A percentile compares a stretch with the other conserved stretches of the same genome.
Conservation (phyloP, 495 filamentous ascomycete genomes). For the Antarctomyces pellizariae region DNA sequence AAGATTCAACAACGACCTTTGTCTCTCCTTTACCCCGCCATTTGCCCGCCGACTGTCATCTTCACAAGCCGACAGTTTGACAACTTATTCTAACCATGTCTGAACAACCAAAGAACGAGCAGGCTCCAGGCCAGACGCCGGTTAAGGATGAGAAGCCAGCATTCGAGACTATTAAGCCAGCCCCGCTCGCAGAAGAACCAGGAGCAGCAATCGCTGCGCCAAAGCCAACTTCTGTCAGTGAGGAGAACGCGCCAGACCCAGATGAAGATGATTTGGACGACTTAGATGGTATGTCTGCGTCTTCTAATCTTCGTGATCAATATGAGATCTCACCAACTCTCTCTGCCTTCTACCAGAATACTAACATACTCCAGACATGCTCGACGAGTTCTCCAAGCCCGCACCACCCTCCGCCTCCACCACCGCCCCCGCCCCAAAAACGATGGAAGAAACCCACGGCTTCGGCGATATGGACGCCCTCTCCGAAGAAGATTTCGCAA, state of each 20-base stretch:
- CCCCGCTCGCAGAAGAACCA: background rate
- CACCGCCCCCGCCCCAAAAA: slow-evolving; percentile 6
- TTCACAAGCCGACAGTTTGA: too few species aligned
- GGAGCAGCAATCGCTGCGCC: background rate
- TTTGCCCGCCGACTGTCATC: too few species aligned
- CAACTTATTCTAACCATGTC: too few species aligned
- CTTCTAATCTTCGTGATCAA: slow-evolving; percentile 1
- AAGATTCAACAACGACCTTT: too few species aligned
- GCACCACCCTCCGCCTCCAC: slow-evolving; percentile 18
- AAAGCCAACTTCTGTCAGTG: slow-evolving; percentile 1
- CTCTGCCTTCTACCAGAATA: background rate
- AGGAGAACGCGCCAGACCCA: slow-evolving; percentile 39
- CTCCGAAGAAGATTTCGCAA: slow-evolving; percentile 52
- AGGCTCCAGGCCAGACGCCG: too few species aligned
- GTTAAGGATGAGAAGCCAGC: too few species aligned
- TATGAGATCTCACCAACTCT: background rate
- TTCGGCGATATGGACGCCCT: slow-evolving; percentile 14
- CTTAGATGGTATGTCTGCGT: slow-evolving; percentile 42
- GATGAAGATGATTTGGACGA: slow-evolving; percentile 82
- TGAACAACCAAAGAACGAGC: too few species aligned
- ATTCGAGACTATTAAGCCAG: background rate
- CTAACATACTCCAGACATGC: slow-evolving; percentile 38
- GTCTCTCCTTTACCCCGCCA: too few species aligned
- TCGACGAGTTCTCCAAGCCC: slow-evolving; percentile 60
- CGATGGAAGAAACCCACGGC: slow-evolving; percentile 6